Evolutionary conservation across 1,284 basidiomycete genomes (phyloP).

Genomic region (Golubevia sp.): DNA sequence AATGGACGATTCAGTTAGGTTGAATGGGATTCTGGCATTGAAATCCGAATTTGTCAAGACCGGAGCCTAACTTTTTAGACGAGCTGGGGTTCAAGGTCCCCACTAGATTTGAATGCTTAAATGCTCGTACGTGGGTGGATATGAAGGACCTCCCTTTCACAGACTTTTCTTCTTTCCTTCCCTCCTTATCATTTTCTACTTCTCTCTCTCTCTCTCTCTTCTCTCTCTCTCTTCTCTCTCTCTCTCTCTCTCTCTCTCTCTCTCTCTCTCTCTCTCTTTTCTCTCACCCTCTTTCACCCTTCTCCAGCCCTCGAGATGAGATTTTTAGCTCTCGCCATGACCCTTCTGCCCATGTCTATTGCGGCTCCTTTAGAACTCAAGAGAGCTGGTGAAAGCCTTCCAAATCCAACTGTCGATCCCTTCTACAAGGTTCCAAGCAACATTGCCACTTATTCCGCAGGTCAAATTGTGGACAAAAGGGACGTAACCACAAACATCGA

Average conservation of each 20-base stretch:
- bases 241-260: background rate
- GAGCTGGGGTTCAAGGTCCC: no score
- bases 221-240: background rate
- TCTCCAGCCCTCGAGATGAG: background rate
- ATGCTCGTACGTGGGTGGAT: no score
- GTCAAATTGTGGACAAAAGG: slow-evolving; percentile 27
- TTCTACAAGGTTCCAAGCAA: slow-evolving; percentile 26
- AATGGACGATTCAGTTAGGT: no score
- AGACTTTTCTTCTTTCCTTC: background rate
- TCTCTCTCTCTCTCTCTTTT: background rate
- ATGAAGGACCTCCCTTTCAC: no score
- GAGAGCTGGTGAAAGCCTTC: background rate
- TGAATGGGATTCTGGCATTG: no score
- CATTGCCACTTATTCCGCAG: slow-evolving; percentile 21
- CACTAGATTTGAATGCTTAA: no score
- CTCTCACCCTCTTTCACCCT: background rate
- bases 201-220: background rate
- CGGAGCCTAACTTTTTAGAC: no score
- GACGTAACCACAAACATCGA: slow-evolving; percentile 17
- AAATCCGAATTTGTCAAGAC: no score
- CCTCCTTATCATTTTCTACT: background rate
- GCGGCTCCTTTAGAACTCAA: background rate
- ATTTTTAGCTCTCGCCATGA: background rate
- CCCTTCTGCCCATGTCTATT: background rate
- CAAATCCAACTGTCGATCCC: slow-evolving; percentile 28